Evolutionary conservation across 139 green algal species (phyloP).

Genomic region (Chlamydomonas sp.): DNA sequence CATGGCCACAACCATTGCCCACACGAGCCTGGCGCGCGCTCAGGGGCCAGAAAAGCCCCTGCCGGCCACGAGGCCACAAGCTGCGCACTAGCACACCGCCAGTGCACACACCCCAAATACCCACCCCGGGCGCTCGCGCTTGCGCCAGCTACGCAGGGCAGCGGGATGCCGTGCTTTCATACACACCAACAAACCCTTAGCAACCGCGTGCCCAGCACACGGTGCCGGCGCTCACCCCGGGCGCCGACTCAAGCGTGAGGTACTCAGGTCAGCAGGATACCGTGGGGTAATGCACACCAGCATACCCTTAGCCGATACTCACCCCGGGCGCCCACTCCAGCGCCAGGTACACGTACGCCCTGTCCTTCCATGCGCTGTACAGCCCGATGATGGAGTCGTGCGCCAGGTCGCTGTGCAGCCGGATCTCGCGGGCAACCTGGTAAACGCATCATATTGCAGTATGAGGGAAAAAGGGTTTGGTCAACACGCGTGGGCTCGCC

Average conservation of each 20-base stretch:
- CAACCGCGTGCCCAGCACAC: no score
- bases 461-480: background rate
- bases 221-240: no score
- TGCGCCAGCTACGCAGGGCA: no score
- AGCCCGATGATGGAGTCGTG: slow-evolving; percentile 68
- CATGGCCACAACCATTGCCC: no score
- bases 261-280: background rate
- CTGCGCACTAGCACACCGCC: no score
- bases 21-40: no score
- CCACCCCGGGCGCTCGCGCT: no score
- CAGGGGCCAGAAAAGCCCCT: no score
- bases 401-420: slow-evolving; percentile 59
- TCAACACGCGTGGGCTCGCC: background rate
- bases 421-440: slow-evolving; percentile 71
- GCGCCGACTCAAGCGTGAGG: background rate
- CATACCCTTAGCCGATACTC: background rate
- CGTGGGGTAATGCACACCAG: background rate
- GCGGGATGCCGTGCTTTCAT: no score
- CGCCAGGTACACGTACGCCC: slow-evolving; percentile 64
- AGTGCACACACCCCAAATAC: no score
- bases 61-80: no score
- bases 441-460: background rate
- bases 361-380: slow-evolving; percentile 72
- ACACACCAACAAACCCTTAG: no score
- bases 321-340: slow-evolving; percentile 72